Conservation (phyloP, 164 flowering plant genomes). For the Warburgia ugandensis region DNA sequence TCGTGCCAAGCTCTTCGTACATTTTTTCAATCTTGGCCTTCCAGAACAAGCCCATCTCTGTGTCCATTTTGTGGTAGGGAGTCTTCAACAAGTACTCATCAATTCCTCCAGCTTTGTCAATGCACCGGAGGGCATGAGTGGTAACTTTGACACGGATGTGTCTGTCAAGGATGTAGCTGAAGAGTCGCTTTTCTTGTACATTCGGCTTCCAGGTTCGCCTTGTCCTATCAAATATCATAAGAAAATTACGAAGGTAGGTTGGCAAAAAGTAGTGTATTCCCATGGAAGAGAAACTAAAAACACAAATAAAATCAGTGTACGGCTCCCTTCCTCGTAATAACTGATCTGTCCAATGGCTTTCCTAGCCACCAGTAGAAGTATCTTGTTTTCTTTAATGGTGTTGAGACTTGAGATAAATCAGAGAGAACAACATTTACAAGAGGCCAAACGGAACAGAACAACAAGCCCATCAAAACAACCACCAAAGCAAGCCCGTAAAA, state of each 20-base stretch:
- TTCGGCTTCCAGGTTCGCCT: slow-evolving; percentile 72
- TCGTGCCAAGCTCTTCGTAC: slow-evolving; percentile 29
- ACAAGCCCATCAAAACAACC: too few species aligned
- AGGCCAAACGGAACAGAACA: too few species aligned
- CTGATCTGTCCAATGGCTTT: not conserved
- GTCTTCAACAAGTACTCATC: slow-evolving; percentile 30
- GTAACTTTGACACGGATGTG: slow-evolving; percentile 63
- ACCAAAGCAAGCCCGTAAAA: too few species aligned
- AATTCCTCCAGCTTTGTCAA: slow-evolving; percentile 79
- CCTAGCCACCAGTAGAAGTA: not conserved
- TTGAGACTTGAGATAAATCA: not conserved
- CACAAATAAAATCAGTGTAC: not conserved
- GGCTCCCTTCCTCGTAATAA: not conserved
- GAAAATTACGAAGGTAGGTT: not conserved
- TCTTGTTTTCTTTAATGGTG: not conserved
- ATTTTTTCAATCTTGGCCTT: slow-evolving; percentile 27
- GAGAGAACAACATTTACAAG: not conserved
- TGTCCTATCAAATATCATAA: slow-evolving; percentile 31
- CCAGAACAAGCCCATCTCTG: slow-evolving; percentile 30
- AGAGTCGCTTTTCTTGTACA: slow-evolving; percentile 39
- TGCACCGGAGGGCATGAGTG: slow-evolving; percentile 70
- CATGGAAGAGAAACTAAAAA: not conserved
- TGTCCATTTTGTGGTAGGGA: slow-evolving; percentile 29
- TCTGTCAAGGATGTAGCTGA: slow-evolving; percentile 64
- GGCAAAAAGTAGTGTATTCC: not conserved